phyloP scores from a whole-genome alignment of 2,329 filamentous ascomycete species.

The Neopestalotiopsis sp. region DNA sequence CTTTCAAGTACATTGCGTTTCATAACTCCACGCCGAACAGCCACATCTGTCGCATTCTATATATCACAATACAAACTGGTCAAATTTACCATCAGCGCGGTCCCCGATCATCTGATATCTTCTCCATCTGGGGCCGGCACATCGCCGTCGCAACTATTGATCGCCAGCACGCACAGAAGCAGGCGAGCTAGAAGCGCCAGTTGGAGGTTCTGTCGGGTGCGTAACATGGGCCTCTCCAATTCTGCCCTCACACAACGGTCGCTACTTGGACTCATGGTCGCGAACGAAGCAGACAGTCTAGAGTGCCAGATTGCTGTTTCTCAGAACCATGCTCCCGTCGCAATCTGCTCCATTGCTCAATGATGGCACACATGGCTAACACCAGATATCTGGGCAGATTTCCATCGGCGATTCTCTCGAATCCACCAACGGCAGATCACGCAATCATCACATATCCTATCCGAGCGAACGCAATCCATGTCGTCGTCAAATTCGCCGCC shows the following conservation, averaged over 20 bases:
- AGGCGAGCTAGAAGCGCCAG: not conserved
- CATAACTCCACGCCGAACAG: not conserved
- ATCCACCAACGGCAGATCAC: constrained; percentile 34
- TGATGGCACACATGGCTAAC: constrained; percentile 42
- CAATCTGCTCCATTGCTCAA: not conserved
- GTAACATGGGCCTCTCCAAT: constrained; percentile 1
- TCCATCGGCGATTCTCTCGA: constrained; percentile 41
- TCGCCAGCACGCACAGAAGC: not conserved
- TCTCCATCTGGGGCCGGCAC: not conserved
- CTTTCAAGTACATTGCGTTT: constrained; percentile 7
- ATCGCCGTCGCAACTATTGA: not conserved
- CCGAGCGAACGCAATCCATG: constrained; percentile 44
- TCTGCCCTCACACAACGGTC: not conserved
- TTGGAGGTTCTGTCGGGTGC: constrained; percentile 1
- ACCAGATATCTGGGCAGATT: constrained; percentile 40
- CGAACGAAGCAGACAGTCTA: not conserved
- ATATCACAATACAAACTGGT: not conserved
- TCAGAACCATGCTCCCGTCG: not conserved
- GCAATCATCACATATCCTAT: constrained; percentile 38
- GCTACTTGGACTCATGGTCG: not conserved
- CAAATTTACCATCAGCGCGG: not conserved
- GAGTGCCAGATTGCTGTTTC: not conserved
- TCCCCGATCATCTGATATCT: not conserved
- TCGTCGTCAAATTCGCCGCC: constrained; percentile 54
- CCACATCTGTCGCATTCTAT: not conserved